These are phyloP conservation scores for Sordariomycetes sp. DNA, from an alignment of 2,329 filamentous ascomycete species.

Conservation along the genomic window DNA sequence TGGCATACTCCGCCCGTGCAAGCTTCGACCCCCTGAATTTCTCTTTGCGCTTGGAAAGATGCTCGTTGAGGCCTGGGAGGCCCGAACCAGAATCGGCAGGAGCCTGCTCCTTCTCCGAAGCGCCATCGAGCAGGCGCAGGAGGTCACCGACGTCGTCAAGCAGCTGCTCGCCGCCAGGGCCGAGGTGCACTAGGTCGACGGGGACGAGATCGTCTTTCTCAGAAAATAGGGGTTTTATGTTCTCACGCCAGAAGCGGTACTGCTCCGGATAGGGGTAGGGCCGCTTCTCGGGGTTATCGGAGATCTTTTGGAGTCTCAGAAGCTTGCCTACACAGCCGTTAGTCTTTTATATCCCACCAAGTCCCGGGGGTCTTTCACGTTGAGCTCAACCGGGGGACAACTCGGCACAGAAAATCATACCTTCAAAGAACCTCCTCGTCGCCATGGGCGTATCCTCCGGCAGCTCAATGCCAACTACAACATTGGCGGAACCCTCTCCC, in stretches of 20 bases:
- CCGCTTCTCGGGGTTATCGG: slow-evolving; percentile 7
- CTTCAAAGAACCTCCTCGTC: slow-evolving; percentile 17
- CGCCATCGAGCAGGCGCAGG: slow-evolving; percentile 36
- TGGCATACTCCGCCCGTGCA: slow-evolving; percentile 44
- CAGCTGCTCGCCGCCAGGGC: slow-evolving; percentile 12
- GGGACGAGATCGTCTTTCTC: slow-evolving; percentile 29
- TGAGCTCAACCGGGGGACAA: slow-evolving; percentile 10
- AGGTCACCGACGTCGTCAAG: slow-evolving; percentile 38
- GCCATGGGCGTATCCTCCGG: slow-evolving; percentile 19
- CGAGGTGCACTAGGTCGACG: slow-evolving; percentile 35
- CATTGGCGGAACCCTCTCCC: slow-evolving; percentile 67
- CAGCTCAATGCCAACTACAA: slow-evolving; percentile 53
- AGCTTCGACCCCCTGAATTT: slow-evolving; percentile 37
- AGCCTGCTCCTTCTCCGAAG: slow-evolving; percentile 7
- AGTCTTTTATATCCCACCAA: neutral
- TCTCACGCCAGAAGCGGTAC: slow-evolving; percentile 7
- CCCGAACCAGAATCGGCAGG: slow-evolving; percentile 4
- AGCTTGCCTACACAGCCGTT: slow-evolving; percentile 7
- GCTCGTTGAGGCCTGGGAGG: neutral
- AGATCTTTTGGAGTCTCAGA: slow-evolving; percentile 9
- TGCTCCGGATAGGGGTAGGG: slow-evolving; percentile 9
- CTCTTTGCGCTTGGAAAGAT: slow-evolving; percentile 20
- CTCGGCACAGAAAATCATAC: slow-evolving; percentile 15
- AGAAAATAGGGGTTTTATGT: slow-evolving; percentile 8
- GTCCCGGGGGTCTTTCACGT: neutral